Evolutionary conservation across 768 basidiomycete species (phyloP), one percentile per base, ranked within the genome.

Genomic region (Tephrocybe sp.): DNA sequence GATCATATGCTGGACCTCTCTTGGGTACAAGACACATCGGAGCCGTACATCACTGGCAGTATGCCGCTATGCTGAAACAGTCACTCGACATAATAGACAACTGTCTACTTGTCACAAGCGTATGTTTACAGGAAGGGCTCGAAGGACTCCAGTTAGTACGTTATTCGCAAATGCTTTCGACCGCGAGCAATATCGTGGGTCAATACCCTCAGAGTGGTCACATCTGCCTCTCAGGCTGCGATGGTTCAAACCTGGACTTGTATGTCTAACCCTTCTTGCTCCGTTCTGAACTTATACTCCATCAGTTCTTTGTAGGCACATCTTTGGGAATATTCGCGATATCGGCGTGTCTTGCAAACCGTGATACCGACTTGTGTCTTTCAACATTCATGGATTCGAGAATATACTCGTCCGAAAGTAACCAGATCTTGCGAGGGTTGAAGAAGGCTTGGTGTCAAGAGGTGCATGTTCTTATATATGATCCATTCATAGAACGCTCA

Each of bases 121-220:
- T n/a, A n/a, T n/a, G n/a, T n/a, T n/a, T n/a, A n/a, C n/a, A n/a
- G n/a, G n/a, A n/a, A n/a, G n/a, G n/a, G n/a, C n/a, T n/a, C n/a
- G n/a, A n/a, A n/a, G n/a, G n/a, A n/a, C n/a, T n/a, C n/a, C n/a
- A n/a, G n/a, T 7, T 19, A 37, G 12, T 21, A n/a, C 18, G 18
- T 6, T 37, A 16, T 8, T 39, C 27, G 4, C 13, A 18, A 44
- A 19, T 9, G 8, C 35, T 5, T 16, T 42, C 19, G 44, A 52
- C 39, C 51, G 51, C 11, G 51, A 52, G 21, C n/a, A 46, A n/a
- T 52, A 52, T 22, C 26, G 36, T 9, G 34, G 22, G 18, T 36
- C 51, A 6, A 43, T 52, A 16, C 51, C 51, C 21, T 18, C 51
- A 41, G 50, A 51, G 22, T 46, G 51, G 51, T 44, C 51, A 22